Evolutionary conservation across 2,329 filamentous ascomycete species (phyloP).

Genomic region (Madurella mycetomatis): DNA sequence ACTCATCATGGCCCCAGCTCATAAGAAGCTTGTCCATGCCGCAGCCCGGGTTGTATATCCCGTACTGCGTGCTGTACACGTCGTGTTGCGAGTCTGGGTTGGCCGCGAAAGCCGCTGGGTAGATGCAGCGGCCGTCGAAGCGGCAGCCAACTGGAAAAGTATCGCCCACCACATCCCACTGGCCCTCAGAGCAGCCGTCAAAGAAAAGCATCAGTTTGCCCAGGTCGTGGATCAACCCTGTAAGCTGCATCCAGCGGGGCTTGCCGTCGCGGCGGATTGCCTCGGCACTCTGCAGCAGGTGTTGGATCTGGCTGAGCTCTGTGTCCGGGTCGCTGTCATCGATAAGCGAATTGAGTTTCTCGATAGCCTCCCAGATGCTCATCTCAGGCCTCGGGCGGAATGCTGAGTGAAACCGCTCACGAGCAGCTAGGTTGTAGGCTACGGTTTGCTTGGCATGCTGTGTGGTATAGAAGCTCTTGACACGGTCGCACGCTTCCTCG

Average conservation of each 20-base stretch:
- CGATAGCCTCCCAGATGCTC: slow-evolving; percentile 87
- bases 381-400: slow-evolving; percentile 63
- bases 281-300: slow-evolving; percentile 83
- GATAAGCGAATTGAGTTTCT: slow-evolving; percentile 85
- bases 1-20: slow-evolving; percentile 86
- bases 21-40: slow-evolving; percentile 86
- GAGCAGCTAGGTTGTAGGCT: slow-evolving; percentile 78
- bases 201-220: slow-evolving; percentile 73
- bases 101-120: slow-evolving; percentile 67
- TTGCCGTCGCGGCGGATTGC: slow-evolving; percentile 82
- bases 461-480: slow-evolving; percentile 80
- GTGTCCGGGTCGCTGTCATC: slow-evolving; percentile 92
- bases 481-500: slow-evolving; percentile 74
- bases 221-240: slow-evolving; percentile 72
- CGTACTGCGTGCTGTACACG: slow-evolving; percentile 69
- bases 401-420: slow-evolving; percentile 64
- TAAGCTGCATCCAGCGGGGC: slow-evolving; percentile 77
- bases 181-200: slow-evolving; percentile 76
- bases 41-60: slow-evolving; percentile 75
- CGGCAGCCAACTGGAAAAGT: slow-evolving; percentile 75
- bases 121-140: slow-evolving; percentile 74
- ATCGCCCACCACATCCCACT: slow-evolving; percentile 91
- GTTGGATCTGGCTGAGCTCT: slow-evolving; percentile 80
- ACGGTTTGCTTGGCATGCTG: slow-evolving; percentile 70
- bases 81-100: slow-evolving; percentile 72